Evolutionary conservation across 78 protist species (phyloP).

Genomic region (Isochrysis galbana): DNA sequence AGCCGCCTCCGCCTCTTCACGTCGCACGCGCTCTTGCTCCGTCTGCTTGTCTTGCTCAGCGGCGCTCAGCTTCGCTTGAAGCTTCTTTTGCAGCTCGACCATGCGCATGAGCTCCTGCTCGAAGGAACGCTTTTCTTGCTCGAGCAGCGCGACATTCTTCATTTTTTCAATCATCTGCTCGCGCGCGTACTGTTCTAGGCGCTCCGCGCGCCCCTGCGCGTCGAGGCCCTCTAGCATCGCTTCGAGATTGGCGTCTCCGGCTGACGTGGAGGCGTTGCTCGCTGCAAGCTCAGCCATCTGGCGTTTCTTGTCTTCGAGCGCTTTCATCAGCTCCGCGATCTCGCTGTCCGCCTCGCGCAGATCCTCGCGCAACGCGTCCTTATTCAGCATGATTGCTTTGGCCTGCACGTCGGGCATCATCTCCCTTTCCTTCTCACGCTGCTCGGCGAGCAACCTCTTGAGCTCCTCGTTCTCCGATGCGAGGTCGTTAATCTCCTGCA

Average conservation of each 20-base stretch:
- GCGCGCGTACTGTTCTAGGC: background rate
- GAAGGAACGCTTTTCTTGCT: background rate
- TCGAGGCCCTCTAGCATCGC: no score
- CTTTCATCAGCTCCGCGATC: background rate
- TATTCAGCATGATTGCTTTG: background rate
- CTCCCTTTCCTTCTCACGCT: background rate
- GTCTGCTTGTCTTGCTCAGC: background rate
- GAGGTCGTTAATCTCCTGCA: background rate
- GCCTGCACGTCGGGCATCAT: background rate
- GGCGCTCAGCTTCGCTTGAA: background rate
- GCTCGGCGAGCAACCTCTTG: background rate
- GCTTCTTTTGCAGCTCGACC: background rate
- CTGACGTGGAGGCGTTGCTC: no score
- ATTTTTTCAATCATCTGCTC: background rate
- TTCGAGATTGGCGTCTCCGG: no score
- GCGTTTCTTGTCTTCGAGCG: background rate
- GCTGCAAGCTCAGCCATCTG: background rate
- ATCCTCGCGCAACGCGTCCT: background rate
- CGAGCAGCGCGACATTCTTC: background rate
- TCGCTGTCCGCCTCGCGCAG: background rate
- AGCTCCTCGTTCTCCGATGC: background rate
- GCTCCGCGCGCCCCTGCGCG: constrained; percentile 1
- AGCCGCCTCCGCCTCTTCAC: background rate
- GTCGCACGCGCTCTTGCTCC: background rate
- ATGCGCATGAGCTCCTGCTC: background rate